Conservation (phyloP, 2,329 filamentous ascomycete genomes). For the Biscogniauxia marginata region DNA sequence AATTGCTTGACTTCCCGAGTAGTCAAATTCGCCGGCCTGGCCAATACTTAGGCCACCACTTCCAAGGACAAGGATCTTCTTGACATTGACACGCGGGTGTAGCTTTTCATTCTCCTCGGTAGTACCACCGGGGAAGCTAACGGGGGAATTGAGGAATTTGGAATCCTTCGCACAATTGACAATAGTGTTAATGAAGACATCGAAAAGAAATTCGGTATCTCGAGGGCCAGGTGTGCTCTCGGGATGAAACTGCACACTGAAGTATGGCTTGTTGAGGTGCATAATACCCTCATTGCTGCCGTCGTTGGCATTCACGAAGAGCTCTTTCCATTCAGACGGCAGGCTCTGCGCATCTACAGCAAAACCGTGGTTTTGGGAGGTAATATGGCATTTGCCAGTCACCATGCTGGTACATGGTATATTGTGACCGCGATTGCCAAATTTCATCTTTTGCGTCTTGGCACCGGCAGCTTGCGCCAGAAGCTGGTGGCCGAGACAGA, state of each 20-base stretch:
- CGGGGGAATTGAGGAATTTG: conserved; percentile 66
- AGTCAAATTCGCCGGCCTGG: conserved; percentile 97
- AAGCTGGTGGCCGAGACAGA: conserved; percentile 92
- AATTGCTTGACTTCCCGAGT: conserved; percentile 97
- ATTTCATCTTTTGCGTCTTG: conserved; percentile 93
- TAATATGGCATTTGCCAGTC: conserved; percentile 97
- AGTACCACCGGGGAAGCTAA: conserved; percentile 84
- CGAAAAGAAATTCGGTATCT: conserved; percentile 95
- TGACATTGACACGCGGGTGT: conserved; percentile 78
- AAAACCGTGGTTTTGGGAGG: conserved; percentile 97
- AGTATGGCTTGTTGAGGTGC: conserved; percentile 81
- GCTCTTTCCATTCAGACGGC: conserved; percentile 79
- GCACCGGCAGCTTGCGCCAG: conserved; percentile 86
- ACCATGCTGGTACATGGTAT: conserved; percentile 96
- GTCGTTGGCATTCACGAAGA: conserved; percentile 98
- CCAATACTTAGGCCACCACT: conserved; percentile 96
- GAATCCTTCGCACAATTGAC: conserved; percentile 66
- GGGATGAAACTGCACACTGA: conserved; percentile 99
- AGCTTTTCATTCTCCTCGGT: conserved; percentile 73
- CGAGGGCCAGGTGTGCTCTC: conserved; percentile 94
- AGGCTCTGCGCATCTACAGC: conserved; percentile 82
- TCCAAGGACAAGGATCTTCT: conserved; percentile 93
- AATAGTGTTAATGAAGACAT: conserved; percentile 91
- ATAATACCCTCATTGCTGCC: conserved; percentile 97
- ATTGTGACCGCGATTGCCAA: conserved; percentile 97